Base-by-base conservation (phyloP, 129 eudicot species). In the Arctium lappa region DNA sequence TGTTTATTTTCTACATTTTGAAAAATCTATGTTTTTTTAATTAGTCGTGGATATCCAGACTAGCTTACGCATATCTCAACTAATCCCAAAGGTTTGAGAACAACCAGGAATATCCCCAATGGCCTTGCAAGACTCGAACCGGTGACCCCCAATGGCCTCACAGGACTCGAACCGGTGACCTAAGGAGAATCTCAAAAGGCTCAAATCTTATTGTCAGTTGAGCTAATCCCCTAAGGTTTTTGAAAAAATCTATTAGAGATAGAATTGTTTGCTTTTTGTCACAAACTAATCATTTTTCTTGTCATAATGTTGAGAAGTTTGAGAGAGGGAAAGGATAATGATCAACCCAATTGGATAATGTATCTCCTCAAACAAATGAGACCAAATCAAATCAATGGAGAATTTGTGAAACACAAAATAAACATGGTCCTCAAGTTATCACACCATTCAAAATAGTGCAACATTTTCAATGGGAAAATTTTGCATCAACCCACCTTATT, bases 401-500 rank as follows among this genome's bases (percentile, higher is more conserved):
- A 74, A 74, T 6, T 81, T 11, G 27, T 30, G 32, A 74, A 78
- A 40, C 16, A 79, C 75, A 79, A 79, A 33, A 71, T n/a, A 22
- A 71, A 69, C 50, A 83, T 66, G 81, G 76, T 82, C 76, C 76
- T 82, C 76, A 68, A 33, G 32, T 42, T 42, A 42, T 48, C 69
- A 68, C 68, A 27, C 27, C 16, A 22, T 66, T 18, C 33, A 68
- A 66, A 44, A 77, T 75, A 40, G 79, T 44, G 33, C 66, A 66
- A 78, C 74, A 38, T 38, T 78, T 72, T 78, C 81, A 34, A 38
- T 63, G 75, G 78, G 56, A 30, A 69, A 81, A 73, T 34, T 66
- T n/a, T 29, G 46, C 74, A 82, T 36, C 79, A 39, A 74, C 77
- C 83, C 72, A 84, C 76, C 68, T 90, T 87, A 86, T 91, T 87